Percentiles rank a stretch among this genome's conserved stretches.
These are phyloP conservation scores for Geranium rotundifolium DNA, from an alignment of 345 rosid genomes.

Conservation along the genomic window DNA sequence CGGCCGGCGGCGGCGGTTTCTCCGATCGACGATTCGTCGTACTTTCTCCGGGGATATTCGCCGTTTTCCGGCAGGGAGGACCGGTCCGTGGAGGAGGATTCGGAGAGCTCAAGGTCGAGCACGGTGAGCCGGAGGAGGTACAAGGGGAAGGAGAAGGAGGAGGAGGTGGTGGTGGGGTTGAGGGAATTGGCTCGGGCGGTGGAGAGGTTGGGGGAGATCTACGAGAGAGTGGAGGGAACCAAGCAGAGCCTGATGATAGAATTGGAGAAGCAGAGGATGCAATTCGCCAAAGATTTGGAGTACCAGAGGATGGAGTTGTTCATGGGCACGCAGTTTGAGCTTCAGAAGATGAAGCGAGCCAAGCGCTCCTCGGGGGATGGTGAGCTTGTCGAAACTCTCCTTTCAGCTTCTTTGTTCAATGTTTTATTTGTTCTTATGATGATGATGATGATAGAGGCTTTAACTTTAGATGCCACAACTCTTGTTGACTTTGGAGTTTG, in stretches of 20 bases:
- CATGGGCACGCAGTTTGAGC: slow-evolving; percentile 37
- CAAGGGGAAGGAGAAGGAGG: slow-evolving; percentile 7
- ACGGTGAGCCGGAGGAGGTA: not conserved
- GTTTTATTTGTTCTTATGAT: not conserved
- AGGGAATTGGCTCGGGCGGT: slow-evolving; percentile 30
- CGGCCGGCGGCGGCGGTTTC: slow-evolving; percentile 23
- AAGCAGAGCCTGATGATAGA: slow-evolving; percentile 41
- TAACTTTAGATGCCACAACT: not conserved
- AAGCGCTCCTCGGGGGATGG: slow-evolving; percentile 19
- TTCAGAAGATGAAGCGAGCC: slow-evolving; percentile 32
- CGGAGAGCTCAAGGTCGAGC: slow-evolving; percentile 11
- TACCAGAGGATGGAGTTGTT: slow-evolving; percentile 40
- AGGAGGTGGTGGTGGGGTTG: slow-evolving; percentile 13
- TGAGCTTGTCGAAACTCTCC: not conserved
- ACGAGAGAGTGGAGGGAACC: slow-evolving; percentile 34
- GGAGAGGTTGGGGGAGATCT: slow-evolving; percentile 36
- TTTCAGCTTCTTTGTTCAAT: not conserved
- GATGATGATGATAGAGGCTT: too few species aligned
- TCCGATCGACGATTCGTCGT: not conserved
- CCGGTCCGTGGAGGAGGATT: slow-evolving; percentile 10
- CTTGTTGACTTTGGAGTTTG: not conserved
- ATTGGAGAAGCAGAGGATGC: slow-evolving; percentile 46
- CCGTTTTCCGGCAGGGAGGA: not conserved
- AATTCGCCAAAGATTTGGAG: slow-evolving; percentile 40
- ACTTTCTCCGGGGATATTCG: not conserved